A percentile compares a stretch with the other conserved stretches of the same genome.
These are phyloP conservation scores for Talaromyces liani DNA, from an alignment of 495 filamentous ascomycete species.

Conservation along the genomic window DNA sequence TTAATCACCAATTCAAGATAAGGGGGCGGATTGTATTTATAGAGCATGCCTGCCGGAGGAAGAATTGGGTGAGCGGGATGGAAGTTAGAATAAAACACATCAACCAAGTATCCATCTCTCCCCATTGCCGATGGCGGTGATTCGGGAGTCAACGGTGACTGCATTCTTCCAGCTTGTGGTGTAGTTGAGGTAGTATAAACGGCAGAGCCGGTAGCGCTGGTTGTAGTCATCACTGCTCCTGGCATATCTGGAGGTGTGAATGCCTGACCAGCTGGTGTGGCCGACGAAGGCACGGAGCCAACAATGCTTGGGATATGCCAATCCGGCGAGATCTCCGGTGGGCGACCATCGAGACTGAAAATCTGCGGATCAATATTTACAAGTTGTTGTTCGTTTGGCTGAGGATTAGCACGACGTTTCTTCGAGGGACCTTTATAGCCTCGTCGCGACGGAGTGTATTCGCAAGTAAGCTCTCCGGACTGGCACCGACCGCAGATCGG, in stretches of 20 bases:
- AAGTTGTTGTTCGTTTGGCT: slow-evolving; percentile 21
- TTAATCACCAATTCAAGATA: slow-evolving; percentile 41
- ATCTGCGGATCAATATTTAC: slow-evolving; percentile 15
- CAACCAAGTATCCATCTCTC: slow-evolving; percentile 36
- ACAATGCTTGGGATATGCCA: slow-evolving; percentile 1
- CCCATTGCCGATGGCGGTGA: slow-evolving; percentile 23
- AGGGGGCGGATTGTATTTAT: slow-evolving; percentile 21
- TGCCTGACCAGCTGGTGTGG: not conserved
- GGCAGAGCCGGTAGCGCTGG: not conserved
- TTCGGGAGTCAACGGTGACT: slow-evolving; percentile 35
- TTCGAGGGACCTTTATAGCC: slow-evolving; percentile 42
- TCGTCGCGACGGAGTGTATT: slow-evolving; percentile 40
- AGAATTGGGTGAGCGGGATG: slow-evolving; percentile 39
- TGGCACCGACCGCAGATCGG: slow-evolving; percentile 37
- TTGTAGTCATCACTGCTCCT: slow-evolving; percentile 8
- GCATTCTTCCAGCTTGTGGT: not conserved
- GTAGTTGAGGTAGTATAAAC: not conserved
- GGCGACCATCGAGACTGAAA: not conserved
- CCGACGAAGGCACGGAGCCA: not conserved
- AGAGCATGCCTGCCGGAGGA: slow-evolving; percentile 26
- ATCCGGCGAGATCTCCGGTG: not conserved
- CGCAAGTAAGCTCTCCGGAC: slow-evolving; percentile 25
- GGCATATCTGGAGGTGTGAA: slow-evolving; percentile 13
- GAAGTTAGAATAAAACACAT: slow-evolving; percentile 41
- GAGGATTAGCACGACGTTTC: slow-evolving; percentile 35